Percentiles rank a stretch among this genome's conserved stretches.
phyloP scores from a whole-genome alignment of 1,284 basidiomycete species.

The Rhodotorula sp. region DNA sequence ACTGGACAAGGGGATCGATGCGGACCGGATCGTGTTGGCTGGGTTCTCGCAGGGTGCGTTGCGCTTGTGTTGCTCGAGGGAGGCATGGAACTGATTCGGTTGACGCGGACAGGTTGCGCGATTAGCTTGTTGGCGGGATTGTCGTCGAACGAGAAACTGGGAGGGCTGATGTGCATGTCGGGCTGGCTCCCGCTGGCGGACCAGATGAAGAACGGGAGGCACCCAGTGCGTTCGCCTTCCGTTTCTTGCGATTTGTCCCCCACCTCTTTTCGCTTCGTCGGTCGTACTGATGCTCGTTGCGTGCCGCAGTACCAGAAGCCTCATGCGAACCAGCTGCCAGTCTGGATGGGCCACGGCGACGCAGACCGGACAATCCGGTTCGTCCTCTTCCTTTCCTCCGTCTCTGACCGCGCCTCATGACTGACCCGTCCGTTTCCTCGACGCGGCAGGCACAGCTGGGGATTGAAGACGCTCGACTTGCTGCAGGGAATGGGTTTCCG shows the following conservation, averaged over 20 bases:
- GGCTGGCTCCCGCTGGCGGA: slow-evolving; percentile 69
- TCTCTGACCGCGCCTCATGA: not conserved
- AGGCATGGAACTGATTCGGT: too few species aligned
- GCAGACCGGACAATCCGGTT: slow-evolving; percentile 64
- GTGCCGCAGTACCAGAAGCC: slow-evolving; percentile 58
- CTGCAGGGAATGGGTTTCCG: slow-evolving; percentile 35
- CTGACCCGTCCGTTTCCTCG: not conserved
- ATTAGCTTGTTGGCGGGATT: slow-evolving; percentile 64
- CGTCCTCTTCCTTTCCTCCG: slow-evolving; percentile 48
- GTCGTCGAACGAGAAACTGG: slow-evolving; percentile 65
- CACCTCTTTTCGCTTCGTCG: not conserved
- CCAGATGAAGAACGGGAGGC: slow-evolving; percentile 63
- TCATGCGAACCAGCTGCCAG: slow-evolving; percentile 56
- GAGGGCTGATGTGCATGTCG: slow-evolving; percentile 68
- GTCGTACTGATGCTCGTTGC: not conserved
- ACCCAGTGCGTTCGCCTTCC: not conserved
- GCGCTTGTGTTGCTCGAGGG: rapidly evolving
- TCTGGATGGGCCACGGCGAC: slow-evolving; percentile 84
- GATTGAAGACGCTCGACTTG: slow-evolving; percentile 32
- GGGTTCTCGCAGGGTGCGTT: slow-evolving; percentile 73
- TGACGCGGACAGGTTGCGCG: slow-evolving; percentile 51
- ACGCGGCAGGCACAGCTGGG: slow-evolving; percentile 35
- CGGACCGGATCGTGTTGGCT: slow-evolving; percentile 54
- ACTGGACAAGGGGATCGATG: slow-evolving; percentile 64
- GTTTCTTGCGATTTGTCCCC: not conserved